A percentile compares a stretch with the other conserved stretches of the same genome.
These are phyloP conservation scores for Capsicum chinense DNA, from an alignment of 257 asterid genomes.

Conservation along the genomic window DNA sequence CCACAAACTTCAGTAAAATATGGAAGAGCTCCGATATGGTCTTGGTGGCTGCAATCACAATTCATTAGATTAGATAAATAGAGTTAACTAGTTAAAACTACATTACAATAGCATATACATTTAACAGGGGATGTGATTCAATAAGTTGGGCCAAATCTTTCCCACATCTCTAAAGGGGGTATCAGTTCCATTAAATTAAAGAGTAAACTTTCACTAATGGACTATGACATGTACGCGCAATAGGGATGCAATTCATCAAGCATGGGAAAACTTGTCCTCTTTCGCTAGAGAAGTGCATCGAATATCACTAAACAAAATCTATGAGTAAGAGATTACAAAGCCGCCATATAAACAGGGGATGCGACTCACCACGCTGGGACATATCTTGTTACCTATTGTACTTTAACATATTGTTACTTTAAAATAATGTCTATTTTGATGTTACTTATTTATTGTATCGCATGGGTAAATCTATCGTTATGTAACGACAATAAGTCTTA, in stretches of 20 bases:
- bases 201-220: neutral
- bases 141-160: neutral
- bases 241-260: neutral
- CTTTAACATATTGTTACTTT: neutral
- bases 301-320: conserved; percentile 1
- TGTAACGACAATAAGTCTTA: neutral
- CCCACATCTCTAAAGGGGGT: neutral
- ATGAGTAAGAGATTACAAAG: neutral
- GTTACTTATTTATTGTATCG: neutral
- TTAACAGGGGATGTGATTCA: neutral
- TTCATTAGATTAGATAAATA: neutral
- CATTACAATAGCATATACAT: neutral
- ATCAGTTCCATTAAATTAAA: neutral
- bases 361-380: neutral
- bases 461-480: neutral
- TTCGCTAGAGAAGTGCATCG: neutral
- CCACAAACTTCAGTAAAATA: conserved; percentile 96
- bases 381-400: neutral
- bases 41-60: conserved; percentile 64
- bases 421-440: neutral
- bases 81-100: neutral
- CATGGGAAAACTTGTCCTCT: neutral
- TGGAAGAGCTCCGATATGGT: conserved; percentile 96
- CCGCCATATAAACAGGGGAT: neutral
- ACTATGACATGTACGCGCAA: neutral